A percentile compares a stretch with the other conserved stretches of the same genome.
Conservation (phyloP, 495 filamentous ascomycete species). For the Trichoderma parareesei region DNA sequence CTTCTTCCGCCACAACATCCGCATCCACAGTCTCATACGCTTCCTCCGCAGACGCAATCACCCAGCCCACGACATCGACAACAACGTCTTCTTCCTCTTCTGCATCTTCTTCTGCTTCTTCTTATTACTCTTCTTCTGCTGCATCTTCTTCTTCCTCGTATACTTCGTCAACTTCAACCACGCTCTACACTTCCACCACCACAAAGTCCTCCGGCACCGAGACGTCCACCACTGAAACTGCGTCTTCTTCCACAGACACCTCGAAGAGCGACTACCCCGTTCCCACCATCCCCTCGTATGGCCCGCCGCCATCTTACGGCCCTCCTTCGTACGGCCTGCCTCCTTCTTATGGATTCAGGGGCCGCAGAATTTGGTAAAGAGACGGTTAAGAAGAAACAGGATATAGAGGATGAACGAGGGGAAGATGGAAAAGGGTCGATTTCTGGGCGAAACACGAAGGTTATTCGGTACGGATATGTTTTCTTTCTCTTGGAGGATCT, state of each 20-base stretch:
- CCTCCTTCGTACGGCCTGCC: not conserved
- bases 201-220: conserved; percentile 8
- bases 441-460: not conserved
- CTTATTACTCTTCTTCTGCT: no score
- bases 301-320: conserved; percentile 9
- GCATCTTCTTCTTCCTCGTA: no score
- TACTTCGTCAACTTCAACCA: not conserved
- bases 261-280: not conserved
- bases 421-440: not conserved
- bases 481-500: not conserved
- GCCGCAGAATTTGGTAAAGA: conserved; percentile 25
- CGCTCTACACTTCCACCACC: conserved; percentile 9
- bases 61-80: not conserved
- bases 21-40: conserved; percentile 12
- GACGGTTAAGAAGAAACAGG: conserved; percentile 3
- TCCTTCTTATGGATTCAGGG: conserved; percentile 16
- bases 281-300: conserved; percentile 6
- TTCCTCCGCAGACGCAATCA: not conserved
- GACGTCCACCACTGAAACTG: conserved; percentile 1
- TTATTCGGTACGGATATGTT: not conserved
- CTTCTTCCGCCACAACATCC: conserved; percentile 17
- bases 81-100: not conserved
- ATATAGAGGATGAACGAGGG: not conserved
- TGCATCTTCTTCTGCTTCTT: no score
- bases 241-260: not conserved